phyloP scores from a whole-genome alignment of 768 basidiomycete genomes.

The Pulveroboletus sp. region DNA sequence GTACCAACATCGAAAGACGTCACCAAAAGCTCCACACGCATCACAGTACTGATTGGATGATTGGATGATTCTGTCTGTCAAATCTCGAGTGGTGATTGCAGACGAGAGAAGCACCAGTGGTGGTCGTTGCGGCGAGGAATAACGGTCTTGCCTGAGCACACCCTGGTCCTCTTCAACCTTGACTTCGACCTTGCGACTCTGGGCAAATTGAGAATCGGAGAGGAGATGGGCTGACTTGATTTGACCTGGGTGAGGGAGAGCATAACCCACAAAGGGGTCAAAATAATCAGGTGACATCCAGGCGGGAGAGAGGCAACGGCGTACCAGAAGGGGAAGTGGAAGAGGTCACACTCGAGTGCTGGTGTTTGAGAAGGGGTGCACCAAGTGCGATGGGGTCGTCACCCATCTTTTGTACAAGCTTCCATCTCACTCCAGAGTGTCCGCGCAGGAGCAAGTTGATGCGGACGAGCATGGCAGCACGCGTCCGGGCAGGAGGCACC shows the following conservation, averaged over 20 bases:
- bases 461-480: conserved; percentile 82
- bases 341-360: too few relatives aligned
- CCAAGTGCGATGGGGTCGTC: too few relatives aligned
- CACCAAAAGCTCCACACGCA: conserved; percentile 3
- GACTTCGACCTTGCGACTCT: conserved; percentile 70
- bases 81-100: not conserved
- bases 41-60: not conserved
- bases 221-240: conserved; percentile 75
- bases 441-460: conserved; percentile 89
- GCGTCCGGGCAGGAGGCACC: conserved; percentile 88
- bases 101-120: not conserved
- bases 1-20: conserved; percentile 4
- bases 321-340: conserved; percentile 78
- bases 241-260: conserved; percentile 85
- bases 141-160: conserved; percentile 74
- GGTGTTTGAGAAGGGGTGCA: too few relatives aligned
- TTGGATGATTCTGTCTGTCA: not conserved
- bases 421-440: conserved; percentile 82
- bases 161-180: conserved; percentile 72
- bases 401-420: conserved; percentile 77
- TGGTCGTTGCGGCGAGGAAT: conserved; percentile 25
- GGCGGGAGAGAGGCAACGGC: conserved; percentile 61
- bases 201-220: conserved; percentile 64
- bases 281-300: conserved; percentile 69
- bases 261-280: conserved; percentile 71